Evolutionary conservation across 2,329 filamentous ascomycete genomes (phyloP).

Genomic region (Periconia digitata): DNA sequence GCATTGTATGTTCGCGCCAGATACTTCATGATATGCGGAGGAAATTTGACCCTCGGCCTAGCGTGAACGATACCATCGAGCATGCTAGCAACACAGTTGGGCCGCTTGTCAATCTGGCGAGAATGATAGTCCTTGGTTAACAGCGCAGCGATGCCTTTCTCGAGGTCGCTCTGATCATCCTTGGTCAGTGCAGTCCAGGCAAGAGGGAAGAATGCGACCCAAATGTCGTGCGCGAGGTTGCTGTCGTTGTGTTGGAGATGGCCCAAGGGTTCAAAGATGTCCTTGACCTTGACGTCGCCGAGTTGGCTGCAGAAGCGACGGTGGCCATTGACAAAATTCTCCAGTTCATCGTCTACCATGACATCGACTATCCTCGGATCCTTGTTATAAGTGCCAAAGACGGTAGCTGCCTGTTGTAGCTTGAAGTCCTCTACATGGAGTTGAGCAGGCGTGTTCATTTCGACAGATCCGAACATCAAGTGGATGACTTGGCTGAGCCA

Average conservation of each 20-base stretch:
- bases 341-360: conserved; percentile 81
- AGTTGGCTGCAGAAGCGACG: conserved; percentile 82
- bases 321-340: conserved; percentile 75
- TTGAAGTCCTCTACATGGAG: conserved; percentile 84
- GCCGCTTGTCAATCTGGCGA: conserved; percentile 89
- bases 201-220: conserved; percentile 87
- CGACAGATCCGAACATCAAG: conserved; percentile 85
- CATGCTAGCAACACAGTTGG: conserved; percentile 92
- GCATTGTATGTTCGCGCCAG: conserved; percentile 91
- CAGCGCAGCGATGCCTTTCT: conserved; percentile 86
- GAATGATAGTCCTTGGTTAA: conserved; percentile 95
- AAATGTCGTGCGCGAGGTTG: conserved; percentile 81
- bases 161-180: conserved; percentile 87
- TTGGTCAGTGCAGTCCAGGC: conserved; percentile 87
- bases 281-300: conserved; percentile 81
- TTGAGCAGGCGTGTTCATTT: conserved; percentile 77
- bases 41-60: conserved; percentile 85
- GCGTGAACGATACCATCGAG: conserved; percentile 84
- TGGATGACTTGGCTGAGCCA: conserved; percentile 97
- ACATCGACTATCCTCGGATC: conserved; percentile 64
- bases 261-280: conserved; percentile 84
- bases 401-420: conserved; percentile 69
- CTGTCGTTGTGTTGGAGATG: conserved; percentile 91
- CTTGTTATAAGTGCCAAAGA: conserved; percentile 73
- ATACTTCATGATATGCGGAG: conserved; percentile 94